phyloP scores from a whole-genome alignment of 345 rosid genomes.

The Arabidopsis thaliana region TAIR10.1 NC_003075.7:13710001-13710500 shows the following conservation, averaged over 20 bases:
- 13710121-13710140: not conserved
- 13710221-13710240: not conserved
- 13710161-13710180: not conserved
- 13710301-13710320: slow-evolving; percentile 56
- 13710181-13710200: not conserved
- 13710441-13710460: not conserved
- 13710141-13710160: not conserved
- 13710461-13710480: slow-evolving; percentile 24
- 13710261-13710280: not conserved
- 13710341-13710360: slow-evolving; percentile 40
- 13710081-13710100: not conserved
- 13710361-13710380: slow-evolving; percentile 39
- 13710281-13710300: slow-evolving; percentile 47
- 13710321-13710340: slow-evolving; percentile 42
- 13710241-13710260: not conserved
- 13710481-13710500: slow-evolving; percentile 36
- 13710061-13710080: not conserved
- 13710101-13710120: not conserved
- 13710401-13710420: slow-evolving; percentile 41
- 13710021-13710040: slow-evolving; percentile 27
- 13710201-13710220: not conserved
- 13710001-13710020: slow-evolving; percentile 12
- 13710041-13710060: not conserved
- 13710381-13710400: slow-evolving; percentile 23
- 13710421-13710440: slow-evolving; percentile 46